Conservation (phyloP, 1,284 basidiomycete genomes). For the Tremellales sp. region DNA sequence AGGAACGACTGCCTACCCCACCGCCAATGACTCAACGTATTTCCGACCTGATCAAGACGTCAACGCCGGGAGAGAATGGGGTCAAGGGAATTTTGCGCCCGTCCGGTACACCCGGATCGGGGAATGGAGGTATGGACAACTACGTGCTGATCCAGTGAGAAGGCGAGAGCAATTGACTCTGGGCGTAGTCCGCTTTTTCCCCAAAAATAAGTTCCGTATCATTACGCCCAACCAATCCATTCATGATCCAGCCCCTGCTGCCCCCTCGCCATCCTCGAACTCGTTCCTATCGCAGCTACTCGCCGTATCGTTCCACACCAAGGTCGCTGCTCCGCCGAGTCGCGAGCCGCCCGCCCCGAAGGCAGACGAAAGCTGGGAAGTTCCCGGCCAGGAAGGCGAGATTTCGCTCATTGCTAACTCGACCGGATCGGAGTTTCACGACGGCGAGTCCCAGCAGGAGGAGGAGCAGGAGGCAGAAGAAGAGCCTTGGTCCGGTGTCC, state of each 20-base stretch:
- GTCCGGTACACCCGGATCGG: constrained; percentile 38
- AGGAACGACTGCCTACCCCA: constrained; percentile 12
- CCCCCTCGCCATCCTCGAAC: constrained; percentile 19
- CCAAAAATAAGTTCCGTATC: constrained; percentile 38
- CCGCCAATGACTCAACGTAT: background rate
- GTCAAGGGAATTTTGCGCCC: constrained; percentile 32
- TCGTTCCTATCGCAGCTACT: constrained; percentile 36
- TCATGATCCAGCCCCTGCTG: constrained; percentile 7
- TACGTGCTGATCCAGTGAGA: background rate
- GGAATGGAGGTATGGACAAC: constrained; percentile 33
- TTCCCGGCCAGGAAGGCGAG: constrained; percentile 39
- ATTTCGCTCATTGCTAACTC: constrained; percentile 32
- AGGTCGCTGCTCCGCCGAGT: constrained; percentile 20
- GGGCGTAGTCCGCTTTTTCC: constrained; percentile 39
- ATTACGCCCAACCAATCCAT: constrained; percentile 36
- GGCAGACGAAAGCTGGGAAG: constrained; percentile 35
- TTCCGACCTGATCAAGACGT: constrained; percentile 10
- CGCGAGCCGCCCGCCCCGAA: constrained; percentile 1
- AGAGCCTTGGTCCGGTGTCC: constrained; percentile 30
- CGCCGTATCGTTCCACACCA: constrained; percentile 28
- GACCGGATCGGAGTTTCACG: constrained; percentile 12
- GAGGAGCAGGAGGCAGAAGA: constrained; percentile 16
- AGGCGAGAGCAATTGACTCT: background rate
- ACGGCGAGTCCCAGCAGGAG: constrained; percentile 8
- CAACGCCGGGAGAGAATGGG: constrained; percentile 16